phyloP scores from a whole-genome alignment of 2,329 filamentous ascomycete species.

The Aspergillus caelatus region DNA sequence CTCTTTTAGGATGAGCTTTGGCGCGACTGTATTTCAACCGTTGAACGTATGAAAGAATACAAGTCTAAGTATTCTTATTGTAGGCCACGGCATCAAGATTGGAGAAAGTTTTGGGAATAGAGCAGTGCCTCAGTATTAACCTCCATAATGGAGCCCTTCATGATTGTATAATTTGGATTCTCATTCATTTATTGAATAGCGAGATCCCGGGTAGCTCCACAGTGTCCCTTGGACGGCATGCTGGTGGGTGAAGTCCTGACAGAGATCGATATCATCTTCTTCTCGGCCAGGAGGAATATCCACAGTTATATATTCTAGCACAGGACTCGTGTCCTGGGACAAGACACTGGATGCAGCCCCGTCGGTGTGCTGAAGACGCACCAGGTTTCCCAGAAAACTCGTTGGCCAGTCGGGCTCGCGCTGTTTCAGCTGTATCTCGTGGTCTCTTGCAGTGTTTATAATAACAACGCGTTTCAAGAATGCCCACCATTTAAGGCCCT shows the following conservation, averaged over 20 bases:
- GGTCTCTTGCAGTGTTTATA: not conserved
- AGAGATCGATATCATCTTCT: not conserved
- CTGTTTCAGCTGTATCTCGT: not conserved
- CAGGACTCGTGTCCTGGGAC: not conserved
- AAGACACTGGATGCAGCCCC: not conserved
- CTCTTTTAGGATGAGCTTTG: too few species aligned
- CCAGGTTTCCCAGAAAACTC: not conserved
- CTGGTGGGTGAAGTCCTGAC: slow-evolving; percentile 1
- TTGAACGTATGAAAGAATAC: not conserved
- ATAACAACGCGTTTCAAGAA: not conserved
- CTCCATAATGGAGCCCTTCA: not conserved
- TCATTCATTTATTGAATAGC: not conserved
- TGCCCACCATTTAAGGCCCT: not conserved
- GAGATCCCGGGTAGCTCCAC: not conserved
- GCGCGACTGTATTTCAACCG: too few species aligned
- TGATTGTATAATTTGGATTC: not conserved
- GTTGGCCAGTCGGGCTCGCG: not conserved
- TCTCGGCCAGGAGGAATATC: not conserved
- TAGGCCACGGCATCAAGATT: not conserved
- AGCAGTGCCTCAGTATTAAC: not conserved
- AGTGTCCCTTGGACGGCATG: not conserved
- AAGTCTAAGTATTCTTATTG: not conserved
- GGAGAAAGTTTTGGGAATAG: too few species aligned
- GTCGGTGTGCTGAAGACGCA: not conserved
- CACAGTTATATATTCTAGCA: not conserved